phyloP scores from a whole-genome alignment of 2,329 filamentous ascomycete species.

The Colletotrichum shisoi region DNA sequence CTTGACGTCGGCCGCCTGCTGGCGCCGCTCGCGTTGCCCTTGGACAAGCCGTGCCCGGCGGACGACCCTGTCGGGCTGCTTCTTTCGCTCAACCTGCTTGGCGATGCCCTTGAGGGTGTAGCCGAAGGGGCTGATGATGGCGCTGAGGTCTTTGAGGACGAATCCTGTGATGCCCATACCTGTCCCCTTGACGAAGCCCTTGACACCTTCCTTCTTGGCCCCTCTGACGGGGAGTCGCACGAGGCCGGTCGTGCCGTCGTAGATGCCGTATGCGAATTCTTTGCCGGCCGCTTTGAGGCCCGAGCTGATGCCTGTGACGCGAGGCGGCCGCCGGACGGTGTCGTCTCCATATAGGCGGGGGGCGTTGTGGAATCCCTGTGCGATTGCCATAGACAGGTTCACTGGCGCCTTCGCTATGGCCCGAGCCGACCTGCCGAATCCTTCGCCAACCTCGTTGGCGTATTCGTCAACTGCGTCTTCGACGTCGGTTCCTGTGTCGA shows the following conservation, averaged over 20 bases:
- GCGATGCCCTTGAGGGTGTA: constrained; percentile 71
- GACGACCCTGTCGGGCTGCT: constrained; percentile 62
- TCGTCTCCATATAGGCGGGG: constrained; percentile 74
- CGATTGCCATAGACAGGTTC: constrained; percentile 67
- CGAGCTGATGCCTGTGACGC: constrained; percentile 71
- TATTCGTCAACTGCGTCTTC: constrained; percentile 53
- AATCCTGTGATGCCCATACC: constrained; percentile 71
- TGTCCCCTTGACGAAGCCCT: constrained; percentile 61
- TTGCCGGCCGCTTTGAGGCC: constrained; percentile 67
- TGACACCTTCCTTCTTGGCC: constrained; percentile 60
- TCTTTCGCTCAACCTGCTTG: constrained; percentile 64
- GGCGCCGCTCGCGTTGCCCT: constrained; percentile 57
- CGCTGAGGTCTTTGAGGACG: constrained; percentile 70
- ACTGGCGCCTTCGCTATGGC: constrained; percentile 66
- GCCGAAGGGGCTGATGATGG: constrained; percentile 66
- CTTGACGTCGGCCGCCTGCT: constrained; percentile 48
- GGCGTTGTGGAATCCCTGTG: constrained; percentile 75
- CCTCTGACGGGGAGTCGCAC: constrained; percentile 66
- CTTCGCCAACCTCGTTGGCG: constrained; percentile 60
- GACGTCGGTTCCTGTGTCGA: constrained; percentile 38
- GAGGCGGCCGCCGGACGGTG: constrained; percentile 69
- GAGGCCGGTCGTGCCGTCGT: constrained; percentile 70
- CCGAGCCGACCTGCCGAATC: constrained; percentile 59
- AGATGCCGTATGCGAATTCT: constrained; percentile 70
- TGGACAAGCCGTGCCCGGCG: constrained; percentile 67